phyloP scores from a whole-genome alignment of 768 basidiomycete species.

The Amanita thiersii region DNA sequence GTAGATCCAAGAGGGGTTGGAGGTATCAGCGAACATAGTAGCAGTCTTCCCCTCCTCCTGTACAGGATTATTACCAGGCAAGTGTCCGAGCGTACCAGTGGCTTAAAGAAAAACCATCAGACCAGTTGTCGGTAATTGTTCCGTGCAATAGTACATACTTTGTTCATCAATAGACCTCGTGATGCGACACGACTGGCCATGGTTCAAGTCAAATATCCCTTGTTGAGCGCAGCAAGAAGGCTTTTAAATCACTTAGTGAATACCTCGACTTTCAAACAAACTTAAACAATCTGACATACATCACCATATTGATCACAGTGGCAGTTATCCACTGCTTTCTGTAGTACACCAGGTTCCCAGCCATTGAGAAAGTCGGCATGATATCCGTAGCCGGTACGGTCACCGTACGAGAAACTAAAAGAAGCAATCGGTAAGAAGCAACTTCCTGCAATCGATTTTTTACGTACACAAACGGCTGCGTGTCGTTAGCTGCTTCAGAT shows the following conservation, averaged over 20 bases:
- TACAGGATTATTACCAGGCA: slow-evolving; percentile 51
- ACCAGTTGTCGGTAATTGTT: slow-evolving; percentile 5
- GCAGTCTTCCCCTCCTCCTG: slow-evolving; percentile 26
- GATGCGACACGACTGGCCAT: slow-evolving; percentile 34
- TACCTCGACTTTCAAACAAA: slow-evolving; percentile 6
- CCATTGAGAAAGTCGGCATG: slow-evolving; percentile 55
- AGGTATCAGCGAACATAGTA: slow-evolving; percentile 22
- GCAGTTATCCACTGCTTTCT: slow-evolving; percentile 46
- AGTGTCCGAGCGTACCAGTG: slow-evolving; percentile 34
- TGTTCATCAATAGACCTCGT: slow-evolving; percentile 39
- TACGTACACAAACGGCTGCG: slow-evolving; percentile 46
- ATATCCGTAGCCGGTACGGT: slow-evolving; percentile 56
- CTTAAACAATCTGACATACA: slow-evolving; percentile 18
- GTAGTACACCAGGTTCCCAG: slow-evolving; percentile 50
- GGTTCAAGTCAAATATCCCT: slow-evolving; percentile 35
- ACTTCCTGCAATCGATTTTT: neutral
- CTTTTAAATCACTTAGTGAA: slow-evolving; percentile 12
- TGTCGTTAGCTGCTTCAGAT: slow-evolving; percentile 34
- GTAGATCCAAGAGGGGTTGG: slow-evolving; percentile 28
- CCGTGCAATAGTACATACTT: slow-evolving; percentile 21
- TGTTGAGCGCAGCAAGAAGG: slow-evolving; percentile 36
- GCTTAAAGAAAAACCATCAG: slow-evolving; percentile 19
- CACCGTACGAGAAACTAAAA: slow-evolving; percentile 41
- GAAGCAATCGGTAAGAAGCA: neutral
- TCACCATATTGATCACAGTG: slow-evolving; percentile 38